A percentile compares a stretch with the other conserved stretches of the same genome.
Evolutionary conservation across 495 filamentous ascomycete species (phyloP).

Genomic region (Xylaria nigripes): DNA sequence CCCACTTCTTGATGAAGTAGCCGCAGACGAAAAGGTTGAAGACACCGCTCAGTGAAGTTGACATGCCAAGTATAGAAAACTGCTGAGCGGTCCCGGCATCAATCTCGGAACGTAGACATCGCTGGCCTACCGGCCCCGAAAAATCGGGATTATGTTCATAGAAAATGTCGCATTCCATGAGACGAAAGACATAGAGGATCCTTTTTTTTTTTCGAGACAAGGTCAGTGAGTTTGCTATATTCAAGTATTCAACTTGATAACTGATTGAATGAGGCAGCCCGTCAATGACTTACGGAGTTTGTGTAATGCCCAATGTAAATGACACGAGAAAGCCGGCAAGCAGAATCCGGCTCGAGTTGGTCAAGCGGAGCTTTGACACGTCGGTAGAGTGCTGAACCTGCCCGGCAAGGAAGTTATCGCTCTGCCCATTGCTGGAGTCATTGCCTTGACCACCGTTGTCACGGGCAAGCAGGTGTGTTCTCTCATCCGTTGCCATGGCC

Average conservation of each 20-base stretch:
- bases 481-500: slow-evolving; percentile 20
- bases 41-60: slow-evolving; percentile 43
- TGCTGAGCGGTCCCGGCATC: slow-evolving; percentile 47
- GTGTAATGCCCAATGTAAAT: slow-evolving; percentile 49
- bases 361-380: slow-evolving; percentile 10
- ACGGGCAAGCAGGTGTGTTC: slow-evolving; percentile 22
- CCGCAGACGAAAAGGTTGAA: slow-evolving; percentile 51
- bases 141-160: slow-evolving; percentile 38
- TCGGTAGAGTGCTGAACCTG: neutral
- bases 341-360: slow-evolving; percentile 38
- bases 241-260: neutral
- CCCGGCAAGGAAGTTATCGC: neutral
- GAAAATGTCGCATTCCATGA: slow-evolving; percentile 53
- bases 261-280: neutral
- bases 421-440: slow-evolving; percentile 7
- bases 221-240: slow-evolving; percentile 10
- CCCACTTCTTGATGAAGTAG: slow-evolving; percentile 48
- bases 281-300: slow-evolving; percentile 41
- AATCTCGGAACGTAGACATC: slow-evolving; percentile 42
- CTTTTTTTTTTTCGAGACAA: slow-evolving; percentile 16
- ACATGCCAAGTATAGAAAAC: slow-evolving; percentile 43
- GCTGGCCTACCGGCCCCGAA: slow-evolving; percentile 25
- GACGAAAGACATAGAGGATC: slow-evolving; percentile 49
- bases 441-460: slow-evolving; percentile 3
- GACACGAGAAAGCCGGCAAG: slow-evolving; percentile 47